phyloP scores from a whole-genome alignment of 2,329 filamentous ascomycete species.

The Hypoxylon sp. region DNA sequence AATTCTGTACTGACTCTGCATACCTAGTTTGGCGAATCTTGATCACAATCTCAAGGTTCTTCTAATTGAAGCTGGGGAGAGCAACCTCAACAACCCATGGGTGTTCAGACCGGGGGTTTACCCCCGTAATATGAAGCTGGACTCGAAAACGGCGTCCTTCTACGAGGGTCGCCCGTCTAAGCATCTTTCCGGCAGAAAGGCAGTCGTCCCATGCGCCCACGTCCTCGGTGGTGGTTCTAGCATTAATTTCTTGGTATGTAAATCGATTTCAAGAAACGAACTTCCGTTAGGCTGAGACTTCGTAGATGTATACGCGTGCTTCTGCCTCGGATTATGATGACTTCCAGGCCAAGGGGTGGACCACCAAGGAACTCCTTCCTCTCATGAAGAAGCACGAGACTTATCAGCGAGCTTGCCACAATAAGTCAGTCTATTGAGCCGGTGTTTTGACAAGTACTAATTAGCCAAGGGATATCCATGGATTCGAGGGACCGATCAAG shows the following conservation, averaged over 20 bases:
- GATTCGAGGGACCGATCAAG: conserved; percentile 85
- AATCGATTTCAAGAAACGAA: neutral
- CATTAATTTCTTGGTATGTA: conserved; percentile 80
- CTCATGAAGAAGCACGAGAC: conserved; percentile 87
- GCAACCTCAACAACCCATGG: conserved; percentile 81
- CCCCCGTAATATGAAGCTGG: conserved; percentile 80
- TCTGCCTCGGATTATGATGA: conserved; percentile 83
- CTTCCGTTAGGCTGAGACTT: conserved; percentile 31
- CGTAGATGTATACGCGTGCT: conserved; percentile 79
- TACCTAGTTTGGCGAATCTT: conserved; percentile 79
- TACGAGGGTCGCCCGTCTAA: conserved; percentile 83
- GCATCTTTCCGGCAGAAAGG: conserved; percentile 78
- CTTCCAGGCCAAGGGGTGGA: conserved; percentile 85
- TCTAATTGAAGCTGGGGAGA: conserved; percentile 55
- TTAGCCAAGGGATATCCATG: conserved; percentile 72
- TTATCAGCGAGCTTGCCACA: conserved; percentile 76
- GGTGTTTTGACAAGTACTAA: conserved; percentile 31
- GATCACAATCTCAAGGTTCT: conserved; percentile 79
- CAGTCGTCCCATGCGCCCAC: conserved; percentile 81
- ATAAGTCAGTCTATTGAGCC: conserved; percentile 59
- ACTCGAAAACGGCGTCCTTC: conserved; percentile 86
- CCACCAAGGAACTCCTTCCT: conserved; percentile 79
- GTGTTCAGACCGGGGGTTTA: conserved; percentile 83
- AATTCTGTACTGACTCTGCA: conserved; percentile 56
- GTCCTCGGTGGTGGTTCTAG: conserved; percentile 80